These are phyloP conservation scores for Phytophthora europaea DNA, from an alignment of 352 stramenopile genomes.

Conservation along the genomic window DNA sequence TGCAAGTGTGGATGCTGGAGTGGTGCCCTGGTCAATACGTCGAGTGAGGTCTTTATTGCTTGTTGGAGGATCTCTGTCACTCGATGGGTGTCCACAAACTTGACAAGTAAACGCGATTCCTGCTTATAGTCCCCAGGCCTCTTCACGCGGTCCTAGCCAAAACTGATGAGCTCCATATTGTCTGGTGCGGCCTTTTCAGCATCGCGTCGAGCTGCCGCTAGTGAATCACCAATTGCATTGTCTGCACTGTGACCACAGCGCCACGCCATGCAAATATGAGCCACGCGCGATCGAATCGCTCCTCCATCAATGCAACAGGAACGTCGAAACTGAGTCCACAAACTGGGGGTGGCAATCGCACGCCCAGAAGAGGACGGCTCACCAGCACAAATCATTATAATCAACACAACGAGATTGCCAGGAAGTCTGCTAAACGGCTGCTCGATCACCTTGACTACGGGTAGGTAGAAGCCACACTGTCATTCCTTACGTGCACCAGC, in stretches of 20 bases:
- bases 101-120: constrained; percentile 17
- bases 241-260: background rate
- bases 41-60: background rate
- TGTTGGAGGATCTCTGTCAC: constrained; percentile 11
- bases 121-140: constrained; percentile 10
- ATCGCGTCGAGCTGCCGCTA: background rate
- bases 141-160: background rate
- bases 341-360: no score
- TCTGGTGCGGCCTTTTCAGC: background rate
- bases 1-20: constrained; percentile 27
- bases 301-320: no score
- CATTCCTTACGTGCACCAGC: background rate
- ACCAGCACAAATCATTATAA: no score
- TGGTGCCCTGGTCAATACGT: background rate
- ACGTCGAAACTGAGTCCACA: no score
- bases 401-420: no score
- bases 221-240: background rate
- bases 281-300: background rate
- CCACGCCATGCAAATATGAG: background rate
- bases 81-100: constrained; percentile 17
- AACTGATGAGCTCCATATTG: background rate
- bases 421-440: no score
- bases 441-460: no score
- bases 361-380: no score
- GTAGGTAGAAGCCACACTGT: no score